These are phyloP conservation scores for Lactarius deliciosus DNA, from an alignment of 768 basidiomycete genomes.

Conservation along the genomic window DNA sequence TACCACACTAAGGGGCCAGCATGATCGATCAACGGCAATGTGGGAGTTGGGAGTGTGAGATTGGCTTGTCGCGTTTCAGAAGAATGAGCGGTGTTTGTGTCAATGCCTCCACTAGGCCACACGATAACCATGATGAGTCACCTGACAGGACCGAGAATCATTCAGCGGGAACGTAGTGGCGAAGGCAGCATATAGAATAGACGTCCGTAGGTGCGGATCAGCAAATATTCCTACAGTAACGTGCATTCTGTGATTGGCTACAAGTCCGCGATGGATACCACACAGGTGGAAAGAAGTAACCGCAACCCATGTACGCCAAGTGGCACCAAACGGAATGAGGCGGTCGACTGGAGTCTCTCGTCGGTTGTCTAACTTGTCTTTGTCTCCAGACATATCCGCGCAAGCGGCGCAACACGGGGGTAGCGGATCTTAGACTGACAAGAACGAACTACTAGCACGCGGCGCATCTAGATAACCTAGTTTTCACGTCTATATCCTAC, in stretches of 20 bases:
- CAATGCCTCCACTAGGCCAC: not conserved
- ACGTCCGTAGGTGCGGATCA: no score
- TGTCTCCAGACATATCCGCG: conserved; percentile 1
- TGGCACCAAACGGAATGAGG: not conserved
- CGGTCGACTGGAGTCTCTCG: not conserved
- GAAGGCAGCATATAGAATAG: no score
- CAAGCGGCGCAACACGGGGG: not conserved
- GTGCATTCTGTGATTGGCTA: not conserved
- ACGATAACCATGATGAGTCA: no score
- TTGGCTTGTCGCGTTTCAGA: not conserved
- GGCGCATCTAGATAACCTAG: not conserved
- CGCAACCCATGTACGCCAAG: not conserved
- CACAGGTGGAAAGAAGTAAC: not conserved
- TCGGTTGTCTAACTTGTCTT: not conserved
- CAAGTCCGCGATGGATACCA: not conserved
- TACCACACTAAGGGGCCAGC: not conserved
- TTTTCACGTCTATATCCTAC: not conserved
- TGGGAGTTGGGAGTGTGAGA: not conserved
- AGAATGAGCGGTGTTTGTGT: no score
- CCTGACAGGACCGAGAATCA: no score
- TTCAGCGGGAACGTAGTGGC: no score
- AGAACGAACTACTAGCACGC: not conserved
- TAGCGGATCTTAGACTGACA: not conserved
- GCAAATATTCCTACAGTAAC: not conserved
- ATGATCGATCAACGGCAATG: not conserved